These are phyloP conservation scores for Purshia tridentata DNA, from an alignment of 306 rosid genomes.

Conservation along the genomic window DNA sequence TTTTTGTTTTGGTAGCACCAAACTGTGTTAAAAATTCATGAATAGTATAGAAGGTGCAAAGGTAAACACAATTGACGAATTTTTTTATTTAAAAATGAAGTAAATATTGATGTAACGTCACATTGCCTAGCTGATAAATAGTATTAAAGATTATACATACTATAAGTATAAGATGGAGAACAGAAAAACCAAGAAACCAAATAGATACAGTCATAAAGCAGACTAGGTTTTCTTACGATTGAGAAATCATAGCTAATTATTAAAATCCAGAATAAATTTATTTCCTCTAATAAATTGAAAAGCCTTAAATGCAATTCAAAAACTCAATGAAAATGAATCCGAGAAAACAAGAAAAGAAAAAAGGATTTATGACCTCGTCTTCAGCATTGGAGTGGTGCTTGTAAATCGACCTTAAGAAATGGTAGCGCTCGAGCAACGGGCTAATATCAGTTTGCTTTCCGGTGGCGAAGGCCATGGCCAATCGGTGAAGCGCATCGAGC, in stretches of 20 bases:
- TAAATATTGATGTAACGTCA: not conserved
- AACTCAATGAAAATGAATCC: slow-evolving; percentile 11
- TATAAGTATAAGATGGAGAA: no score
- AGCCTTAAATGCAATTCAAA: not conserved
- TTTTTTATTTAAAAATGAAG: not conserved
- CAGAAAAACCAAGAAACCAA: not conserved
- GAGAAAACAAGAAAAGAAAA: not conserved
- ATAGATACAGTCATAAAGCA: not conserved
- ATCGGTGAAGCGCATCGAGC: slow-evolving; percentile 79
- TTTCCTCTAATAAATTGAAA: not conserved
- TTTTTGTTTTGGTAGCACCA: not conserved
- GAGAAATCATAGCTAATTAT: not conserved
- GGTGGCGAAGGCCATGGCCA: slow-evolving; percentile 86
- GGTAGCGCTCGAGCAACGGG: slow-evolving; percentile 70
- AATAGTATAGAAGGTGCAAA: not conserved
- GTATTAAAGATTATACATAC: not conserved
- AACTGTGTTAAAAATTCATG: not conserved
- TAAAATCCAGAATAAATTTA: slow-evolving; percentile 3
- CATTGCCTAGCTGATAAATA: not conserved
- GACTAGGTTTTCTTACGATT: not conserved
- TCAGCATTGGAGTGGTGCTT: slow-evolving; percentile 96
- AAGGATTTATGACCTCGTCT: slow-evolving; percentile 74
- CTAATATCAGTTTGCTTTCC: slow-evolving; percentile 64
- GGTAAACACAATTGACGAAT: not conserved
- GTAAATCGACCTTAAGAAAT: slow-evolving; percentile 82